These are phyloP conservation scores for Kandelia obovata DNA, from an alignment of 345 rosid genomes.

Conservation along the genomic window DNA sequence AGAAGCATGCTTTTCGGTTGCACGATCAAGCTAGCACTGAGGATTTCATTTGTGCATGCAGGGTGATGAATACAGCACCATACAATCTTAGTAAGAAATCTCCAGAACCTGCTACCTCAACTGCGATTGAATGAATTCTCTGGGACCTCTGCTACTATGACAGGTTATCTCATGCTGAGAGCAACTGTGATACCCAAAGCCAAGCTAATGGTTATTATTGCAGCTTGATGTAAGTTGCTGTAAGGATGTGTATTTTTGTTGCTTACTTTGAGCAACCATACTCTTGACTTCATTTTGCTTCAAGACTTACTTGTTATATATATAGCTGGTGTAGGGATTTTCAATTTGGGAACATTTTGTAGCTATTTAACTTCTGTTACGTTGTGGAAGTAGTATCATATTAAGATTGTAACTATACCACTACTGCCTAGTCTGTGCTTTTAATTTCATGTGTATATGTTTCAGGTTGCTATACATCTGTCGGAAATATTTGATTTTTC, in stretches of 20 bases:
- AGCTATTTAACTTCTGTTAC: conserved; percentile 21
- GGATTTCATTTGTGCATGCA: conserved; percentile 25
- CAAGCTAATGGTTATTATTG: conserved; percentile 11
- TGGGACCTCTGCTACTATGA: conserved; percentile 19
- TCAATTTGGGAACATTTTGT: conserved; percentile 12
- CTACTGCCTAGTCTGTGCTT: no score
- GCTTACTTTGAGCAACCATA: conserved; percentile 5
- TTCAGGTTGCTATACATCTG: no score
- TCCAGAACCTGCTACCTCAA: conserved; percentile 29
- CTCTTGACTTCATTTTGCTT: conserved; percentile 9
- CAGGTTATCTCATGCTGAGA: conserved; percentile 1
- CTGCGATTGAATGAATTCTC: conserved; percentile 29
- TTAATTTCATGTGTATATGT: no score
- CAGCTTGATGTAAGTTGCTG: conserved; percentile 16
- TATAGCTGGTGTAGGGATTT: conserved; percentile 11
- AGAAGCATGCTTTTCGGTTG: neutral
- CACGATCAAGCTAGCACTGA: neutral
- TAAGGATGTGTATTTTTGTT: conserved; percentile 12
- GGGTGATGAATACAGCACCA: conserved; percentile 57
- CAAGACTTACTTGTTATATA: neutral
- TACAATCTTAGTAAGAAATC: conserved; percentile 42
- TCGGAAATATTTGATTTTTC: no score
- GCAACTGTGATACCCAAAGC: neutral
- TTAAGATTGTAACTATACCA: neutral
- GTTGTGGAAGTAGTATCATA: conserved; percentile 20